These are phyloP conservation scores for Talaromyces sp. DNA, from an alignment of 2,329 filamentous ascomycete species.

Conservation along the genomic window DNA sequence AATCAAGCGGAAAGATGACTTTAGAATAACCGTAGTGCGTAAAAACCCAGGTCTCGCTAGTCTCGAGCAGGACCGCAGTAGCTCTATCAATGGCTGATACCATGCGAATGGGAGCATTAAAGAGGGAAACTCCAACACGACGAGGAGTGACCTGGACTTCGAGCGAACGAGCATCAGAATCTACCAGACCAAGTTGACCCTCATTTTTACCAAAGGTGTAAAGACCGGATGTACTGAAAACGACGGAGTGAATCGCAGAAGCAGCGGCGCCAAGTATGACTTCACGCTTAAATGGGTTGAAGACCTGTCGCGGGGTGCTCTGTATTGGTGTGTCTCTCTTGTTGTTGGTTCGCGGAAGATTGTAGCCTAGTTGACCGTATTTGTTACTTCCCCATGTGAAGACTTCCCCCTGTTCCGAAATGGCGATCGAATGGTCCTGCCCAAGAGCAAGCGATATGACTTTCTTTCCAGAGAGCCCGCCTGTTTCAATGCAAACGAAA, in stretches of 20 bases:
- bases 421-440: slow-evolving; percentile 83
- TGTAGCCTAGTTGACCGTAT: slow-evolving; percentile 81
- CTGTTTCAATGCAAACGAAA: slow-evolving; percentile 77
- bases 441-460: slow-evolving; percentile 78
- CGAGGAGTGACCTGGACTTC: slow-evolving; percentile 78
- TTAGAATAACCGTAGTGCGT: slow-evolving; percentile 96
- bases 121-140: slow-evolving; percentile 82
- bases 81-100: slow-evolving; percentile 88
- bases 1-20: slow-evolving; percentile 75
- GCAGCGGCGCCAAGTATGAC: slow-evolving; percentile 76
- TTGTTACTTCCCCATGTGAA: slow-evolving; percentile 93
- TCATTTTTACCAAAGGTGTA: slow-evolving; percentile 96
- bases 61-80: slow-evolving; percentile 79
- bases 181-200: slow-evolving; percentile 89
- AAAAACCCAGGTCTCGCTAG: slow-evolving; percentile 87
- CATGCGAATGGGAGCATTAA: slow-evolving; percentile 67
- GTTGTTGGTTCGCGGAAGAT: slow-evolving; percentile 59
- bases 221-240: slow-evolving; percentile 73
- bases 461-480: slow-evolving; percentile 68
- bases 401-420: slow-evolving; percentile 81
- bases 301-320: slow-evolving; percentile 78
- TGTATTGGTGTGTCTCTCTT: slow-evolving; percentile 83
- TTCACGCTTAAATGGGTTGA: slow-evolving; percentile 87
- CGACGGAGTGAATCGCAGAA: slow-evolving; percentile 86
- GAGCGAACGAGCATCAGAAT: slow-evolving; percentile 88